Percentiles rank a stretch among this genome's conserved stretches.
These are phyloP conservation scores for Pseudogymnoascus sp. DNA, from an alignment of 2,329 filamentous ascomycete species.

Conservation along the genomic window DNA sequence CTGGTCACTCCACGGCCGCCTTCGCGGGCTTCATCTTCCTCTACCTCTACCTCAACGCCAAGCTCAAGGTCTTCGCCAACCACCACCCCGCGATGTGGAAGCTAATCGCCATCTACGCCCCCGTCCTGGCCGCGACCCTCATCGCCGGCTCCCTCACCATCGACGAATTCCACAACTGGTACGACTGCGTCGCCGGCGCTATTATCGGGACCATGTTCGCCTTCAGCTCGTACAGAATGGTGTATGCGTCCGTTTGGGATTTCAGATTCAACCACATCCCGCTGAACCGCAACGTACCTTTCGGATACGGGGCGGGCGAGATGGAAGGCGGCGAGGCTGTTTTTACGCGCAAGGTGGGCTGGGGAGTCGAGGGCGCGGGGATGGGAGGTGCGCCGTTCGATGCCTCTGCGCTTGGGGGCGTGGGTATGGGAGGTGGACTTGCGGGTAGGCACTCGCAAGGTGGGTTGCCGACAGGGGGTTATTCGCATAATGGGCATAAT, in stretches of 20 bases:
- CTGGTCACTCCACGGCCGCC: conserved; percentile 65
- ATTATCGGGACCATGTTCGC: conserved; percentile 60
- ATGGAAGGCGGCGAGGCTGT: conserved; percentile 46
- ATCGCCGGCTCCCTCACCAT: conserved; percentile 66
- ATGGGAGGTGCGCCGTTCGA: conserved; percentile 8
- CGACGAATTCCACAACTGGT: conserved; percentile 70
- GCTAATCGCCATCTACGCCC: conserved; percentile 55
- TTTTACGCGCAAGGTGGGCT: conserved; percentile 53
- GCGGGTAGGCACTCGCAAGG: neutral
- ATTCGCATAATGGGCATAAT: neutral
- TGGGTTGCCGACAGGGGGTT: neutral
- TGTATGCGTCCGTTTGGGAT: conserved; percentile 62
- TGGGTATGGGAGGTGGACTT: neutral
- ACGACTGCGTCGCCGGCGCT: conserved; percentile 61
- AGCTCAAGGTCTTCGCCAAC: conserved; percentile 68
- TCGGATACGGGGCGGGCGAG: conserved; percentile 40
- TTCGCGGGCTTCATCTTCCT: conserved; percentile 67
- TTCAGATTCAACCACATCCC: conserved; percentile 62
- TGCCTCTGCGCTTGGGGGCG: neutral
- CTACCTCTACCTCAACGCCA: conserved; percentile 68
- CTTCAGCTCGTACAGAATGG: conserved; percentile 59
- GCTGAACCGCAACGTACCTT: conserved; percentile 50
- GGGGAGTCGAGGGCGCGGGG: conserved; percentile 41
- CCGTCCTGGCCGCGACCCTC: conserved; percentile 58
- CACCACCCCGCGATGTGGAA: conserved; percentile 72